Evolutionary conservation across 345 rosid genomes (phyloP).

Genomic region (Psidium friedrichsthalianum): DNA sequence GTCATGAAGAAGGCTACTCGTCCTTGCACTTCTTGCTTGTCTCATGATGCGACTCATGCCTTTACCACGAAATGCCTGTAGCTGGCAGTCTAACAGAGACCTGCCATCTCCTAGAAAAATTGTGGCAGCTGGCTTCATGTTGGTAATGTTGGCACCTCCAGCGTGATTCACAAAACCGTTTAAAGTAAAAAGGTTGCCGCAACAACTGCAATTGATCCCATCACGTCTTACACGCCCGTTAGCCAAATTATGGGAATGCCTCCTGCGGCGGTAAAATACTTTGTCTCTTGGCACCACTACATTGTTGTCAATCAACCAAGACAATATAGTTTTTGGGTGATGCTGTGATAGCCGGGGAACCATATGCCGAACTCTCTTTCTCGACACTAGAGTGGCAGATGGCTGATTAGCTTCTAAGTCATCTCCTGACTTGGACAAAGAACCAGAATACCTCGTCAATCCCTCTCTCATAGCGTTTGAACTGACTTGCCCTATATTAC

Average conservation of each 20-base stretch:
- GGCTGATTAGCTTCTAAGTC: background rate
- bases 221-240: constrained; percentile 52
- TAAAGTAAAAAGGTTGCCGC: constrained; percentile 33
- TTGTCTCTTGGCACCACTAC: constrained; percentile 47
- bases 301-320: constrained; percentile 68
- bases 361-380: constrained; percentile 36
- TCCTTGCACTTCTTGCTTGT: constrained; percentile 12
- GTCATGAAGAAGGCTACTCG: constrained; percentile 12
- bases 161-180: constrained; percentile 48
- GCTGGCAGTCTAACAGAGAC: constrained; percentile 44
- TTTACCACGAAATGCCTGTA: background rate
- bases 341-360: constrained; percentile 22
- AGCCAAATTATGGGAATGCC: constrained; percentile 10
- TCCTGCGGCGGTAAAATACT: constrained; percentile 25
- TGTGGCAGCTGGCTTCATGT: constrained; percentile 32
- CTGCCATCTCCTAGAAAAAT: constrained; percentile 70
- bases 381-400: constrained; percentile 22
- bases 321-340: constrained; percentile 41
- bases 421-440: background rate
- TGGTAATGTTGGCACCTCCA: constrained; percentile 9
- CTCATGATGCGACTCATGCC: background rate
- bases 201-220: constrained; percentile 71
- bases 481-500: background rate
- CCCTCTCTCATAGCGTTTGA: background rate
- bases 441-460: background rate